A percentile compares a stretch with the other conserved stretches of the same genome.
Evolutionary conservation across 352 stramenopile genomes (phyloP).

Genomic region (Pythium angustatum): DNA sequence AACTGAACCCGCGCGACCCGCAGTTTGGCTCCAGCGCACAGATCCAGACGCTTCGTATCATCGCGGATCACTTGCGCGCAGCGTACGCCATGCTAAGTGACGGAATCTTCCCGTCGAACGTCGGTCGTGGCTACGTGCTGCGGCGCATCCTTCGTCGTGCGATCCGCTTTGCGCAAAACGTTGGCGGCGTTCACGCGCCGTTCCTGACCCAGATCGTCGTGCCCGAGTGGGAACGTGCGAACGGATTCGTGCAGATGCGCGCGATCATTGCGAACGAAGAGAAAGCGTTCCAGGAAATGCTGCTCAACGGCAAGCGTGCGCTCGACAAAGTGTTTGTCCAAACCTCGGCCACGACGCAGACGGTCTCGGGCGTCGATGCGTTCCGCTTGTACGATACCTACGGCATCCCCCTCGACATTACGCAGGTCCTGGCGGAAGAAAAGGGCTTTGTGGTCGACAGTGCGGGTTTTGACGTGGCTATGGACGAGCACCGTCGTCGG

Average conservation of each 20-base stretch:
- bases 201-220: slow-evolving; percentile 59
- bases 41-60: slow-evolving; percentile 83
- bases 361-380: slow-evolving; percentile 52
- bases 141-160: slow-evolving; percentile 92
- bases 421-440: slow-evolving; percentile 62
- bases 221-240: slow-evolving; percentile 39
- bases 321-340: slow-evolving; percentile 62
- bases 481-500: slow-evolving; percentile 54
- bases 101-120: slow-evolving; percentile 94
- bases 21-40: slow-evolving; percentile 52
- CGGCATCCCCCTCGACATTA: slow-evolving; percentile 80
- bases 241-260: slow-evolving; percentile 59
- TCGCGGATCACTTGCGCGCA: slow-evolving; percentile 96
- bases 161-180: slow-evolving; percentile 68
- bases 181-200: slow-evolving; percentile 44
- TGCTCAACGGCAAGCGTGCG: slow-evolving; percentile 51
- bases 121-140: slow-evolving; percentile 96
- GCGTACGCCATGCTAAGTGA: slow-evolving; percentile 94
- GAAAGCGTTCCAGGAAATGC: slow-evolving; percentile 72
- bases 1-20: slow-evolving; percentile 42
- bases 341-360: slow-evolving; percentile 15
- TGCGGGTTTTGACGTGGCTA: slow-evolving; percentile 46
- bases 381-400: slow-evolving; percentile 79
- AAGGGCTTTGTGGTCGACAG: slow-evolving; percentile 57
- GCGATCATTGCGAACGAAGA: slow-evolving; percentile 75